These are phyloP conservation scores for Tricholoma hemisulphureum DNA, from an alignment of 768 basidiomycete genomes.

Conservation along the genomic window DNA sequence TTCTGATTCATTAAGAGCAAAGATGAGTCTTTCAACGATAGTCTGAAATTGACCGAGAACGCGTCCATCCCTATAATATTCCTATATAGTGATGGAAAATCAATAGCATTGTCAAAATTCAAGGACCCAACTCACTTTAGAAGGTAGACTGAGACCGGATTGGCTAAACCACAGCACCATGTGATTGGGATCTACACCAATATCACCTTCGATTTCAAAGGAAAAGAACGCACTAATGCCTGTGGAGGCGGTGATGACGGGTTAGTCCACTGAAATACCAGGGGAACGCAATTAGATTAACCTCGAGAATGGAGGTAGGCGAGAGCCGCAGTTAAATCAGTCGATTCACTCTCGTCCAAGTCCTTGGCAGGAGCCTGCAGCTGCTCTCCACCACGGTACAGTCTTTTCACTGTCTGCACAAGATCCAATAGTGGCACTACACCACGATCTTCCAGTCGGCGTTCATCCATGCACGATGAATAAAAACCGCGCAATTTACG, in stretches of 20 bases:
- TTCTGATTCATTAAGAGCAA: conserved; percentile 51
- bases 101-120: background rate
- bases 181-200: conserved; percentile 78
- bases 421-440: conserved; percentile 67
- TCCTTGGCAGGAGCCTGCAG: conserved; percentile 24
- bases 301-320: conserved; percentile 88
- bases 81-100: conserved; percentile 43
- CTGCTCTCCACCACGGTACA: conserved; percentile 56
- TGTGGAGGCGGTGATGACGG: conserved; percentile 26
- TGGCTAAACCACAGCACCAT: conserved; percentile 89
- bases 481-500: conserved; percentile 73
- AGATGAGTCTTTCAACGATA: conserved; percentile 67
- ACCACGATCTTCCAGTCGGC: conserved; percentile 71
- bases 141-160: conserved; percentile 75
- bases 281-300: conserved; percentile 26
- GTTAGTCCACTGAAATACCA: conserved; percentile 1
- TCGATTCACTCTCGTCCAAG: conserved; percentile 29
- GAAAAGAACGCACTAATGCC: conserved; percentile 76
- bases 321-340: conserved; percentile 77
- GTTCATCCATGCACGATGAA: conserved; percentile 78
- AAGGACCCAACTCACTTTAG: conserved; percentile 56
- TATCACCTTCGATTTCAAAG: conserved; percentile 88
- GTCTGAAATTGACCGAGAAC: conserved; percentile 68
- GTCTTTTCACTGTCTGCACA: conserved; percentile 54
- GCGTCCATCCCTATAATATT: conserved; percentile 82